Conservation (phyloP, 805 yeast genomes). For the Pichia kluyveri region DNA sequence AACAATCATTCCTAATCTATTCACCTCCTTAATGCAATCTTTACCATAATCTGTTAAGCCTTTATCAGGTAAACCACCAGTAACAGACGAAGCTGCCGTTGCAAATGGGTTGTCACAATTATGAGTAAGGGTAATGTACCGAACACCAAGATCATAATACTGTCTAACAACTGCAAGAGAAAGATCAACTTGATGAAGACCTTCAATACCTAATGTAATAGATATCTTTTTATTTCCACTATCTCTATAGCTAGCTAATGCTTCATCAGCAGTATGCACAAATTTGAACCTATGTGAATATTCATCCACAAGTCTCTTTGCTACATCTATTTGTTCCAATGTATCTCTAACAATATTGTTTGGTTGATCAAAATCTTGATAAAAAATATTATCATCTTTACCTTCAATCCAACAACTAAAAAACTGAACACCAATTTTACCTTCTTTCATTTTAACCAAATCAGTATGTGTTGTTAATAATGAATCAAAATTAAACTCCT, state of each 20-base stretch:
- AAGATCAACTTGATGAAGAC: conserved; percentile 42
- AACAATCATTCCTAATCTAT: conserved; percentile 45
- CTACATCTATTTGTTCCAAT: conserved; percentile 44
- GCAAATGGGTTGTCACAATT: conserved; percentile 53
- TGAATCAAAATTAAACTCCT: conserved; percentile 27
- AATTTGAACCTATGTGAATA: conserved; percentile 32
- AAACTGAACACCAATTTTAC: conserved; percentile 41
- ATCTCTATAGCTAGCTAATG: conserved; percentile 25
- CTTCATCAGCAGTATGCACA: conserved; percentile 34
- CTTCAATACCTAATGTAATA: conserved; percentile 46
- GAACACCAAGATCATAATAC: conserved; percentile 41
- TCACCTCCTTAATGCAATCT: conserved; percentile 39
- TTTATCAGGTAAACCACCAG: conserved; percentile 36
- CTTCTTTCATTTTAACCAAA: conserved; percentile 31
- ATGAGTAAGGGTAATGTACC: conserved; percentile 45
- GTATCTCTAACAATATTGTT: conserved; percentile 42
- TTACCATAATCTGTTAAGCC: conserved; percentile 37
- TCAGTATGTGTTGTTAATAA: conserved; percentile 37
- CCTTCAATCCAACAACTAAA: conserved; percentile 42
- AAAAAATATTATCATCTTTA: conserved; percentile 30
- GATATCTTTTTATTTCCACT: conserved; percentile 28
- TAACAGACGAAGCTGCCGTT: conserved; percentile 40
- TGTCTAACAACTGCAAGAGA: conserved; percentile 41
- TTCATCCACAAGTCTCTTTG: conserved; percentile 34
- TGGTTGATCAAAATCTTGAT: conserved; percentile 36